Evolutionary conservation across 192 early-diverging fungal genomes (phyloP).

Genomic region (Coemansia sp.): DNA sequence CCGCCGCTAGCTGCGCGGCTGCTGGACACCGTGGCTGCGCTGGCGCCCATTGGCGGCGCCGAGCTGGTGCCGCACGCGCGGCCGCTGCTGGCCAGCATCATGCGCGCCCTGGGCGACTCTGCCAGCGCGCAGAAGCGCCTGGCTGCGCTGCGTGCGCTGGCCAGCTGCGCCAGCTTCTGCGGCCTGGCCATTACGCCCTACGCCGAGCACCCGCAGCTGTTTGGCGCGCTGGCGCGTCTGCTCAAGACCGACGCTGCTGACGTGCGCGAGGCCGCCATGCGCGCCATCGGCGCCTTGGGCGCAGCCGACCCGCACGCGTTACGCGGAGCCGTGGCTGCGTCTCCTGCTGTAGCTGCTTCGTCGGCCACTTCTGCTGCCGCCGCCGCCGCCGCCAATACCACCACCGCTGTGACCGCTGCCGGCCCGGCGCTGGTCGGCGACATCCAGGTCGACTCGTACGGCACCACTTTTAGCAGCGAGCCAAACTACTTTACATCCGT

Average conservation of each 20-base stretch:
- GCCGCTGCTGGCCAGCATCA: slow-evolving; percentile 79
- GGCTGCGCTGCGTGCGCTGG: slow-evolving; percentile 83
- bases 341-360: not conserved
- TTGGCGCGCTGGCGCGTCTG: slow-evolving; percentile 73
- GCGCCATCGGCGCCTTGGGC: slow-evolving; percentile 90
- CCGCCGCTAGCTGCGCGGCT: no score
- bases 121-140: slow-evolving; percentile 79
- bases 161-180: slow-evolving; percentile 81
- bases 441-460: slow-evolving; percentile 24
- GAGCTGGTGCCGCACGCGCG: slow-evolving; percentile 80
- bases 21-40: slow-evolving; percentile 66
- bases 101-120: slow-evolving; percentile 87
- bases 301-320: slow-evolving; percentile 85
- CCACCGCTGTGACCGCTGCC: slow-evolving; percentile 28
- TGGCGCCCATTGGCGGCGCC: slow-evolving; percentile 81
- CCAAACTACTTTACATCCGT: slow-evolving; percentile 87
- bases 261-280: slow-evolving; percentile 83
- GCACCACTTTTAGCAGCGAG: slow-evolving; percentile 48
- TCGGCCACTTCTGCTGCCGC: not conserved
- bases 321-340: slow-evolving; percentile 5
- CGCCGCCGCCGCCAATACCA: slow-evolving; percentile 3
- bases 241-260: slow-evolving; percentile 77
- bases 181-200: slow-evolving; percentile 94
- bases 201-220: slow-evolving; percentile 78
- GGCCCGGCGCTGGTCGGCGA: slow-evolving; percentile 25